Evolutionary conservation across 495 filamentous ascomycete genomes (phyloP), one percentile per base, ranked within the genome.

Genomic region (Amniculicola lignicola): DNA sequence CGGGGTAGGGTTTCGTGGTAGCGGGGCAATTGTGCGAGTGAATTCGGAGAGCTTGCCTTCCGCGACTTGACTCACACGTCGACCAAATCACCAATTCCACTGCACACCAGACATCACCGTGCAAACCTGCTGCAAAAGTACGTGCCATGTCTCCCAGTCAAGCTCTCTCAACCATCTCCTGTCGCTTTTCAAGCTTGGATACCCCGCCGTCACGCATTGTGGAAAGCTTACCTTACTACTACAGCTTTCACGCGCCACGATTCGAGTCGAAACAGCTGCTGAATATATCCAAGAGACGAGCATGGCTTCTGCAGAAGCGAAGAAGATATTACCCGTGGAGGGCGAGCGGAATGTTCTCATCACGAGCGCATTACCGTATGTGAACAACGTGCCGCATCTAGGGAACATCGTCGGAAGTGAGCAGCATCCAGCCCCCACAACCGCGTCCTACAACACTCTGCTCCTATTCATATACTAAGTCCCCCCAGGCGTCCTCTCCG

Each of bases 361-460:
- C 38, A 79, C 77, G 9, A 71, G 64, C 24, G 76, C 77, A 0
- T 62, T 79, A 53, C 73, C 67, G 36, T 97, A 96, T 67, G 90
- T 95, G 45, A 97, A 97, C 75, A 96, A 96, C 72, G 88, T 94
- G 9, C 93, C 92, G 6, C 57, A 61, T 47, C 27, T 61, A 16
- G 57, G 29, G 7, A 33, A 33, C 7, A n/a, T n/a, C n/a, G n/a
- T n/a, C n/a, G n/a, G n/a, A n/a, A 89, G 84, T 39, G 36, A 45
- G 42, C 22, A 9, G 19, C 21, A 2, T 22, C 21, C 19, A 9
- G n/a, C n/a, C 27, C 27, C 7, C 25, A 35, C 44, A 16, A 22
- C 14, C n/a, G 14, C 19, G 6, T 18, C 19, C 15, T 16, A 40
- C 16, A 9, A 10, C 19, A 16, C 19, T 16, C 6, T 16, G 16